Conservation (phyloP, 2,329 filamentous ascomycete species). For the Neopestalotiopsis clavispora region DNA sequence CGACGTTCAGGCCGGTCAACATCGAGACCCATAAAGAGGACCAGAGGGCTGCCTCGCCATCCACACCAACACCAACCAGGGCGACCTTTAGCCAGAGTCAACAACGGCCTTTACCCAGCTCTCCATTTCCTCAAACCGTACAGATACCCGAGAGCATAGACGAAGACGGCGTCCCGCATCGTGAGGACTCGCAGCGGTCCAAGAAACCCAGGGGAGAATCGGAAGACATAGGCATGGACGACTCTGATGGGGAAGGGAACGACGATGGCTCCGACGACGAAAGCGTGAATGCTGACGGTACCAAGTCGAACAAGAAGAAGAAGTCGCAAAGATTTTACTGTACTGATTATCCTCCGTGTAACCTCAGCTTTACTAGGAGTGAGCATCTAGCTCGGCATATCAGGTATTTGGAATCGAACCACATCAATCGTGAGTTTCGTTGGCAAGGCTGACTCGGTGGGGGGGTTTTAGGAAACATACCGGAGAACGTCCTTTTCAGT, state of each 20-base stretch:
- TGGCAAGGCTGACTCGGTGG: conserved; percentile 28
- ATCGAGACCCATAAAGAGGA: conserved; percentile 35
- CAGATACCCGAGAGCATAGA: conserved; percentile 53
- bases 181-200: conserved; percentile 65
- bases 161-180: conserved; percentile 47
- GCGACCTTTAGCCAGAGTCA: conserved; percentile 48
- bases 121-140: conserved; percentile 55
- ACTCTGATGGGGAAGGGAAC: conserved; percentile 68
- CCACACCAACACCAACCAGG: conserved; percentile 66
- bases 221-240: conserved; percentile 78
- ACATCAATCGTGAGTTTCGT: neutral
- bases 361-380: conserved; percentile 91
- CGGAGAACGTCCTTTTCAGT: conserved; percentile 94
- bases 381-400: conserved; percentile 96
- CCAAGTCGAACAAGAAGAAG: conserved; percentile 88
- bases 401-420: conserved; percentile 55
- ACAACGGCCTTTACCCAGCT: conserved; percentile 60
- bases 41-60: conserved; percentile 31
- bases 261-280: conserved; percentile 69
- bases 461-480: conserved; percentile 79
- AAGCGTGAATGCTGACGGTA: conserved; percentile 65
- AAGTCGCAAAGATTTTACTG: conserved; percentile 97
- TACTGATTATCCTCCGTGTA: conserved; percentile 92
- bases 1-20: conserved; percentile 55
- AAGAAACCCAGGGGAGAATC: conserved; percentile 62